Conservation (phyloP, 768 basidiomycete species). For the Leccinum variicolor region DNA sequence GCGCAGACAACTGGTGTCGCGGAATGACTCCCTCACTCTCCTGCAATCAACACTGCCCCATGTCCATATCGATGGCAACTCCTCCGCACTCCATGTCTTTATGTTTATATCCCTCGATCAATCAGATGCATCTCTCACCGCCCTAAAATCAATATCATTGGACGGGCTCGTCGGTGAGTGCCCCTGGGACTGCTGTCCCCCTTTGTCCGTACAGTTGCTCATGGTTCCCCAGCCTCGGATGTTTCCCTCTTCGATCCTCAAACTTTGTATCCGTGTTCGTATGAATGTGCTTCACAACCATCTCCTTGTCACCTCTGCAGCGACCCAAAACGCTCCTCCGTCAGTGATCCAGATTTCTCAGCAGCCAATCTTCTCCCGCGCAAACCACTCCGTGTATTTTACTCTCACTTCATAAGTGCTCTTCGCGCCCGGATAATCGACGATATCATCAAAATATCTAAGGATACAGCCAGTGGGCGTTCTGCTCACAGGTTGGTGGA, state of each 20-base stretch:
- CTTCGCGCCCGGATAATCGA: slow-evolving; percentile 51
- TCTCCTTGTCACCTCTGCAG: slow-evolving; percentile 40
- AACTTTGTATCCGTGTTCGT: slow-evolving; percentile 53
- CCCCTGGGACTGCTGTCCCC: background rate
- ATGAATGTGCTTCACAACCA: slow-evolving; percentile 38
- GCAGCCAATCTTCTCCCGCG: slow-evolving; percentile 44
- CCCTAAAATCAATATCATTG: slow-evolving; percentile 40
- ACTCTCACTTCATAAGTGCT: slow-evolving; percentile 56
- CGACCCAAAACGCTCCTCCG: slow-evolving; percentile 14
- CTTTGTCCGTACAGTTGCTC: slow-evolving; percentile 9
- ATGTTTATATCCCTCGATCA: slow-evolving; percentile 38
- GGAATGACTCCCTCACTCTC: slow-evolving; percentile 37
- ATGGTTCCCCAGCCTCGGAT: slow-evolving; percentile 38
- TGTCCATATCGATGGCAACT: slow-evolving; percentile 42
- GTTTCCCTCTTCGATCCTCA: slow-evolving; percentile 43
- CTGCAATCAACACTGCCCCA: slow-evolving; percentile 50
- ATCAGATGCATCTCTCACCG: slow-evolving; percentile 27
- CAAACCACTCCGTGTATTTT: slow-evolving; percentile 38
- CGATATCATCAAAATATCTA: slow-evolving; percentile 48
- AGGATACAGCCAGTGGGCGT: slow-evolving; percentile 26
- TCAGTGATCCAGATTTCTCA: slow-evolving; percentile 24
- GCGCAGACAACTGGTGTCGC: slow-evolving; percentile 45
- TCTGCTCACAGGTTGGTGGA: slow-evolving; percentile 50
- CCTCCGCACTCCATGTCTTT: slow-evolving; percentile 59
- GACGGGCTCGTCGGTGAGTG: slow-evolving; percentile 53